phyloP scores from a whole-genome alignment of 768 basidiomycete species.

The Trametes cinnabarina region DNA sequence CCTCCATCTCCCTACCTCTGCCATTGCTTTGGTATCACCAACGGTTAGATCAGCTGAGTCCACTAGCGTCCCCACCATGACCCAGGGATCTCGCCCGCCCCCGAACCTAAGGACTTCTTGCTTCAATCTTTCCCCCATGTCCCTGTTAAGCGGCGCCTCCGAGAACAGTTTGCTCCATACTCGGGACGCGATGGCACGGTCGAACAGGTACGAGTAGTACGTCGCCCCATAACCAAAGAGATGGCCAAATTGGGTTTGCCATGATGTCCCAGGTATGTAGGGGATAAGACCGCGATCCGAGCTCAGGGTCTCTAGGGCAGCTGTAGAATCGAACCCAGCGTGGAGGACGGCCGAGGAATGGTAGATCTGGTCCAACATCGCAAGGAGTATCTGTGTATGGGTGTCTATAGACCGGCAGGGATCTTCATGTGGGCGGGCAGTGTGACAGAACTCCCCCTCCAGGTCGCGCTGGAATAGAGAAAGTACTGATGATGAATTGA shows the following conservation, averaged over 20 bases:
- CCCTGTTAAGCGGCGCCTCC: constrained; percentile 62
- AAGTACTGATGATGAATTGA: constrained; percentile 79
- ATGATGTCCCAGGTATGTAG: constrained; percentile 79
- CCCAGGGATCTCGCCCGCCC: constrained; percentile 92
- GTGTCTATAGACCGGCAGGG: constrained; percentile 85
- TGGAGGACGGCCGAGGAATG: constrained; percentile 67
- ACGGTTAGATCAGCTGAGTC: constrained; percentile 57
- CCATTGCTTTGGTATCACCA: constrained; percentile 85
- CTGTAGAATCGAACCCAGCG: constrained; percentile 70
- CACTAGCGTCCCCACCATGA: constrained; percentile 77
- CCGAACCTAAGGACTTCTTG: constrained; percentile 73
- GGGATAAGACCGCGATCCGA: constrained; percentile 77
- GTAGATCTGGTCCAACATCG: constrained; percentile 84
- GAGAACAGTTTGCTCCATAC: constrained; percentile 81
- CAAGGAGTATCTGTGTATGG: constrained; percentile 86
- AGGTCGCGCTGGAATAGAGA: constrained; percentile 69
- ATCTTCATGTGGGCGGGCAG: too few species aligned
- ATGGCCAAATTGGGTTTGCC: constrained; percentile 96
- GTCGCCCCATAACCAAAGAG: constrained; percentile 96
- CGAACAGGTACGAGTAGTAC: constrained; percentile 97
- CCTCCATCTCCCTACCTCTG: constrained; percentile 85
- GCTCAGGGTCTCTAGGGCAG: constrained; percentile 57
- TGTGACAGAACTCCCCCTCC: too few species aligned
- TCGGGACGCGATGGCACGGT: constrained; percentile 91
- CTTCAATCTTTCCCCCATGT: constrained; percentile 80